Percentiles rank a stretch among this genome's conserved stretches.
Evolutionary conservation across 1,284 basidiomycete species (phyloP).

Genomic region (Ganoderma boninense): DNA sequence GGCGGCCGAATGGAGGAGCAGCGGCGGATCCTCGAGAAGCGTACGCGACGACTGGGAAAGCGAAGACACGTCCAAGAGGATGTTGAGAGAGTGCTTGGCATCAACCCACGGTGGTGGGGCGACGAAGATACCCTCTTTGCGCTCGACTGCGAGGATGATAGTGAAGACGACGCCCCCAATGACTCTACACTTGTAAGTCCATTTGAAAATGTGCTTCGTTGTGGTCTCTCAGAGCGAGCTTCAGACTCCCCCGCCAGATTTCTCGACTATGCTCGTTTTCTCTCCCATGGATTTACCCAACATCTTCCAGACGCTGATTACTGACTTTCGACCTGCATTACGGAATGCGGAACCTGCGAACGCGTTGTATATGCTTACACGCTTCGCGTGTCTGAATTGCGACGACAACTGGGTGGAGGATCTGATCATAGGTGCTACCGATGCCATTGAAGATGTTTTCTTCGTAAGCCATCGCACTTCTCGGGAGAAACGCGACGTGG

Average conservation of each 20-base stretch:
- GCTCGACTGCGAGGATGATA: conserved; percentile 53
- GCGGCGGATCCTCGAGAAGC: conserved; percentile 64
- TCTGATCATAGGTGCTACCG: conserved; percentile 88
- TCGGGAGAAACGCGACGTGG: conserved; percentile 8
- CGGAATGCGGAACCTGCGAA: conserved; percentile 85
- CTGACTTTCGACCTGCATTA: conserved; percentile 70
- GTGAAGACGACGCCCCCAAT: conserved; percentile 53
- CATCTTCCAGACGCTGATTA: conserved; percentile 85
- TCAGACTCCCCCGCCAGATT: conserved; percentile 77
- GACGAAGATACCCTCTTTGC: conserved; percentile 45
- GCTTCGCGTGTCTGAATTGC: conserved; percentile 87
- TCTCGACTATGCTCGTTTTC: conserved; percentile 91
- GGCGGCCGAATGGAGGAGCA: conserved; percentile 73
- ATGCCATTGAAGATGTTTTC: conserved; percentile 90
- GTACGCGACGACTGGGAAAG: conserved; percentile 62
- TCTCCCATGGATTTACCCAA: conserved; percentile 79
- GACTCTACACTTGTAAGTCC: conserved; percentile 62
- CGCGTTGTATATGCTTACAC: conserved; percentile 83
- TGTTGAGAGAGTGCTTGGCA: conserved; percentile 62
- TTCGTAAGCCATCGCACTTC: conserved; percentile 70
- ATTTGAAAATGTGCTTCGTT: conserved; percentile 13
- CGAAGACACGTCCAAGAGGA: conserved; percentile 59
- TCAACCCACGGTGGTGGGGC: conserved; percentile 75
- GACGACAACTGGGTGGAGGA: conserved; percentile 93
- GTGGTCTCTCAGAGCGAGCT: conserved; percentile 31